Conservation (phyloP, 371 early-diverging fungal species). For the Actinomortierella wolfii region DNA sequence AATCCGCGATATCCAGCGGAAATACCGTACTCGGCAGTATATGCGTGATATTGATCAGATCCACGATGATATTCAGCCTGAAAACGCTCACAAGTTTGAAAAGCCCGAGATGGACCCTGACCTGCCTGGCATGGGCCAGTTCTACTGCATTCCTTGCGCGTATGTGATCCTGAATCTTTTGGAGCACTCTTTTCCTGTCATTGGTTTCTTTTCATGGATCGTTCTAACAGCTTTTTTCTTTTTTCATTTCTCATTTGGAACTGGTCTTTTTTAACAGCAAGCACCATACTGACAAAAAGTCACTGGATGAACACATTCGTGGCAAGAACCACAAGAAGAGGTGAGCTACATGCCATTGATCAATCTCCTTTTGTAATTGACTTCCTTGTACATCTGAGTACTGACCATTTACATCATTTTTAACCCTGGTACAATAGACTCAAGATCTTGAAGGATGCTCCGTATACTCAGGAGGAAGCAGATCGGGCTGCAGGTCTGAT, state of each 20-base stretch:
- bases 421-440: slow-evolving; percentile 44
- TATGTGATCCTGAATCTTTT: too few relatives aligned
- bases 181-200: not conserved
- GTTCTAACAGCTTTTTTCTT: not conserved
- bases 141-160: slow-evolving; percentile 89
- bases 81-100: slow-evolving; percentile 64
- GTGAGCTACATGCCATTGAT: slow-evolving; percentile 7
- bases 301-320: slow-evolving; percentile 60
- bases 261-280: slow-evolving; percentile 14
- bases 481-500: slow-evolving; percentile 76
- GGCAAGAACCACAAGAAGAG: slow-evolving; percentile 75
- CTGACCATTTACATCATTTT: not conserved
- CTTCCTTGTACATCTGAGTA: not conserved
- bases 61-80: slow-evolving; percentile 82
- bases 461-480: slow-evolving; percentile 82
- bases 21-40: slow-evolving; percentile 68
- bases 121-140: slow-evolving; percentile 86
- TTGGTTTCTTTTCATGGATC: not conserved
- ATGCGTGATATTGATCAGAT: slow-evolving; percentile 92
- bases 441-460: slow-evolving; percentile 67
- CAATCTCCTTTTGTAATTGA: not conserved
- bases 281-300: slow-evolving; percentile 47
- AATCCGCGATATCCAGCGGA: slow-evolving; percentile 67
- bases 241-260: slow-evolving; percentile 46
- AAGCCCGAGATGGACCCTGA: slow-evolving; percentile 79